Evolutionary conservation across 2,329 filamentous ascomycete genomes (phyloP).

Genomic region (Arthrocladium fulminans): DNA sequence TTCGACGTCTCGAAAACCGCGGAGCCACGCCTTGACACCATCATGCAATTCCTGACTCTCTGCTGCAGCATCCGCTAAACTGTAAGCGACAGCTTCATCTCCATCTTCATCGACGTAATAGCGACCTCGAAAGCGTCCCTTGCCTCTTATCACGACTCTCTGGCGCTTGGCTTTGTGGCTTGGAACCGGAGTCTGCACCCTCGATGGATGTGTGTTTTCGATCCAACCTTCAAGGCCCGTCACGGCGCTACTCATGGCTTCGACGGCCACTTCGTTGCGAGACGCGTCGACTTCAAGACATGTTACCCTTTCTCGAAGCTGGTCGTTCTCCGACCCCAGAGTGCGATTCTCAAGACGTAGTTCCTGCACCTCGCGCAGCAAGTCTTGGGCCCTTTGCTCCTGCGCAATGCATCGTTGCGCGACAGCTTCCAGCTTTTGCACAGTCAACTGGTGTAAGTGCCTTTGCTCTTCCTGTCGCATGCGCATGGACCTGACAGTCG

Average conservation of each 20-base stretch:
- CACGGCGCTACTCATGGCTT: constrained; percentile 24
- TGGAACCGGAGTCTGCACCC: constrained; percentile 1
- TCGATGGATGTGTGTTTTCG: constrained; percentile 17
- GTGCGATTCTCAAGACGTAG: constrained; percentile 15
- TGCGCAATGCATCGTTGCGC: constrained; percentile 20
- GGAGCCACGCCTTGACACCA: constrained; percentile 35
- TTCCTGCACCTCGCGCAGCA: constrained; percentile 13
- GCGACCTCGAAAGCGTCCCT: constrained; percentile 22
- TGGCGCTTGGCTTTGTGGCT: constrained; percentile 5
- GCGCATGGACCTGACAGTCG: constrained; percentile 21
- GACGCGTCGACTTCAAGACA: constrained; percentile 12
- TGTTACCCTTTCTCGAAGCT: constrained; percentile 11
- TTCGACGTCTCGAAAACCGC: constrained; percentile 36
- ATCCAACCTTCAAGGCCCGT: constrained; percentile 24
- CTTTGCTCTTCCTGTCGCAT: constrained; percentile 22
- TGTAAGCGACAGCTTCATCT: not conserved
- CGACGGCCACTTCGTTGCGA: constrained; percentile 19
- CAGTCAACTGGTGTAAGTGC: constrained; percentile 19
- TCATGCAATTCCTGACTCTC: constrained; percentile 25
- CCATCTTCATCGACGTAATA: constrained; percentile 20
- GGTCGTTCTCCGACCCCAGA: constrained; percentile 15
- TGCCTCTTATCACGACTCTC: constrained; percentile 18
- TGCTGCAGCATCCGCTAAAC: not conserved
- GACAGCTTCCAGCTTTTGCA: constrained; percentile 20
- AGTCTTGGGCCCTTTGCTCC: constrained; percentile 15